Percentiles rank a stretch among this genome's conserved stretches.
Evolutionary conservation across 176 grass and related monocot species (phyloP).

Genomic region (Tillandsia leiboldiana): DNA sequence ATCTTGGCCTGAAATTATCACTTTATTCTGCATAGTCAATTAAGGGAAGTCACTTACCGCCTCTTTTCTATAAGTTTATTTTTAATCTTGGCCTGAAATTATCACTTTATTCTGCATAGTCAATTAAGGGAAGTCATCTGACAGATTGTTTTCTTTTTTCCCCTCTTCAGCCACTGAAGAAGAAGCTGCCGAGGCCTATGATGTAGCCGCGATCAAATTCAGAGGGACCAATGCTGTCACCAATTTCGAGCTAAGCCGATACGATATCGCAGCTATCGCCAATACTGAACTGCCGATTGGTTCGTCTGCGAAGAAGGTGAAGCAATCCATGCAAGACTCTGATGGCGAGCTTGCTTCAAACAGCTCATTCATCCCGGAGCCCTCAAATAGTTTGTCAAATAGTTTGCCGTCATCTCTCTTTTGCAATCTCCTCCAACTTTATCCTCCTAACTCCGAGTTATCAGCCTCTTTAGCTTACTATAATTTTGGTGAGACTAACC

Average conservation of each 20-base stretch:
- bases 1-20: too few species aligned
- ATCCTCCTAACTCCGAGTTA: slow-evolving; percentile 5
- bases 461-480: slow-evolving; percentile 27
- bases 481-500: slow-evolving; percentile 18
- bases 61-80: too few species aligned
- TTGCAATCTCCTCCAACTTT: slow-evolving; percentile 35
- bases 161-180: slow-evolving; percentile 57
- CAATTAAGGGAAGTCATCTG: too few species aligned
- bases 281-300: slow-evolving; percentile 52
- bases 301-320: slow-evolving; percentile 22
- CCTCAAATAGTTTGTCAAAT: slow-evolving; percentile 13
- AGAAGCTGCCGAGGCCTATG: slow-evolving; percentile 92
- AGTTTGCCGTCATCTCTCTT: slow-evolving; percentile 13
- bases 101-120: too few species aligned
- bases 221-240: slow-evolving; percentile 75
- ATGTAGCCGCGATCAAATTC: slow-evolving; percentile 86
- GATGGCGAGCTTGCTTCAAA: not conserved
- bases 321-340: slow-evolving; percentile 2
- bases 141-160: not conserved
- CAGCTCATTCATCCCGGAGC: slow-evolving; percentile 9
- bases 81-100: too few species aligned
- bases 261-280: slow-evolving; percentile 66
- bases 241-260: slow-evolving; percentile 75
- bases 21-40: too few species aligned
- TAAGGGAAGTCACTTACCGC: too few species aligned